phyloP scores from a whole-genome alignment of 1,284 basidiomycete genomes.

The Blastosporella zonata region DNA sequence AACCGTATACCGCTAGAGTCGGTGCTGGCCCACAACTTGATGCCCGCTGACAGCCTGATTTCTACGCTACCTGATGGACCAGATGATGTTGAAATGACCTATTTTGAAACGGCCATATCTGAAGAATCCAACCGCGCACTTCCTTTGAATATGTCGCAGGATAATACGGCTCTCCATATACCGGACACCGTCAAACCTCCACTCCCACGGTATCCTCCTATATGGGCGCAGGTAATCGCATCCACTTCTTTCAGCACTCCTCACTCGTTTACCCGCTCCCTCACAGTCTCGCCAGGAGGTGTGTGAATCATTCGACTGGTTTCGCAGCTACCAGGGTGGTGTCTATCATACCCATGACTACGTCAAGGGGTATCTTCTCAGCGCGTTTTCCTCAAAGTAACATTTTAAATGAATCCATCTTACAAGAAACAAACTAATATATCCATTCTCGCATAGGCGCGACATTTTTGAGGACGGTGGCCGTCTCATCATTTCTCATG shows the following conservation, averaged over 20 bases:
- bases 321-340: conserved; percentile 73
- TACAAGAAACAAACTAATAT: conserved; percentile 4
- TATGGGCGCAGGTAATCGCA: conserved; percentile 53
- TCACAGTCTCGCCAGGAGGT: conserved; percentile 74
- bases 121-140: background rate
- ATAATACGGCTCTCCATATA: background rate
- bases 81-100: no score
- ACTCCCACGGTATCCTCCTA: conserved; percentile 38
- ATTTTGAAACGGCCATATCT: background rate
- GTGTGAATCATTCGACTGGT: conserved; percentile 73
- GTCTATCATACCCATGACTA: conserved; percentile 64
- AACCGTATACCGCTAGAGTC: no score
- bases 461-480: conserved; percentile 63
- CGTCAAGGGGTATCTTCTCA: conserved; percentile 70
- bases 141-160: background rate
- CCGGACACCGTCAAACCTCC: conserved; percentile 27
- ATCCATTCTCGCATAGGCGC: conserved; percentile 42
- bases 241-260: background rate
- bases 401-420: conserved; percentile 11
- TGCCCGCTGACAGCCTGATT: no score
- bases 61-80: no score
- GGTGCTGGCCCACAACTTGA: no score
- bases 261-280: conserved; percentile 2
- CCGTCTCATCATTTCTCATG: conserved; percentile 74
- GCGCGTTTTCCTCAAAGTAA: conserved; percentile 64